phyloP scores from a whole-genome alignment of 2,329 filamentous ascomycete species.

The Penicillium polonicum region DNA sequence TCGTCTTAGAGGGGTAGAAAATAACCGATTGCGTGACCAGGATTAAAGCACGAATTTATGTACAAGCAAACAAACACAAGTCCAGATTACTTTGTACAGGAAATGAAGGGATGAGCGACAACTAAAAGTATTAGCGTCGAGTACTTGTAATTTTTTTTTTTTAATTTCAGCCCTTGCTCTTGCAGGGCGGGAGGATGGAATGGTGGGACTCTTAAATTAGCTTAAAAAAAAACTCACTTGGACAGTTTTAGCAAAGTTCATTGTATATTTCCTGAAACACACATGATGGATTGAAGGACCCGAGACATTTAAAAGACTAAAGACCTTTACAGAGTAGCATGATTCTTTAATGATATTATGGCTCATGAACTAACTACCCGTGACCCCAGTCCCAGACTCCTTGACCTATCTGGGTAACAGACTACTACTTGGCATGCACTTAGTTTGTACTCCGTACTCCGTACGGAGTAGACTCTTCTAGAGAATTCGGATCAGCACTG shows the following conservation, averaged over 20 bases:
- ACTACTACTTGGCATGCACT: slow-evolving; percentile 8
- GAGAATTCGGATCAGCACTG: background rate
- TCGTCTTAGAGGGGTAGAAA: background rate
- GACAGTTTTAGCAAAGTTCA: background rate
- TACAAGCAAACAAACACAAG: slow-evolving; percentile 4
- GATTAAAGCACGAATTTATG: slow-evolving; percentile 6
- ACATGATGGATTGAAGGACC: background rate
- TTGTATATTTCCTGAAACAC: background rate
- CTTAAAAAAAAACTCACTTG: background rate
- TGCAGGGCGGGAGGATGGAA: background rate
- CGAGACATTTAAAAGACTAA: background rate
- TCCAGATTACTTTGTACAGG: background rate
- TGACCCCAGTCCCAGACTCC: background rate
- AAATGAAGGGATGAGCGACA: background rate
- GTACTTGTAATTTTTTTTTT: background rate
- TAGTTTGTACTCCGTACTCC: background rate
- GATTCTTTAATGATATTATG: background rate
- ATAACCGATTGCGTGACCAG: background rate
- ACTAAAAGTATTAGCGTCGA: background rate
- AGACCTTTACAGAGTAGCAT: too few species aligned
- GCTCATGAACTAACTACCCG: background rate
- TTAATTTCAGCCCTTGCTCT: slow-evolving; percentile 1
- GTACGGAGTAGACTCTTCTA: background rate
- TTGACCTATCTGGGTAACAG: background rate
- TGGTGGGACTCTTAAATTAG: background rate